Evolutionary conservation across 441 rosid species (phyloP), one percentile per base, ranked within the genome.

Genomic region (Cnidoscolus chayamansa): DNA sequence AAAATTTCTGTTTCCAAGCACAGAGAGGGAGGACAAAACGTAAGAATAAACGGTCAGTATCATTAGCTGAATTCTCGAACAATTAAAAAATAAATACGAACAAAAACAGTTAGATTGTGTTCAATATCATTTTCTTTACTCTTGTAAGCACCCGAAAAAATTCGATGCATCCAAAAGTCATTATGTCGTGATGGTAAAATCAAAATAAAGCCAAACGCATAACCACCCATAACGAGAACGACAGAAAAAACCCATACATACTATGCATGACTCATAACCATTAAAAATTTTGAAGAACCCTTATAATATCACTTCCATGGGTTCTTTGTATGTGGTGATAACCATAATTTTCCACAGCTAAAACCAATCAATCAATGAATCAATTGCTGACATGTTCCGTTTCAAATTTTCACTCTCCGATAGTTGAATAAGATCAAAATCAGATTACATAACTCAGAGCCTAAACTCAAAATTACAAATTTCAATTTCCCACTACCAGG

Each of bases 1-100:
- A 31, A 6, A 67, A 30, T 30, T 10, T 67, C 74, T 72, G 76
- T 30, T 74, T 37, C 48, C 54, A 68, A 76, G 19, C 17, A 35
- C 3, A 17, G 67, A 17, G 67, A 43, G 54, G 12, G 19, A 73
- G 0, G 77, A 55, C 31, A n/a, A 13, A 74, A 40, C 0, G 25
- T n/a, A 45, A 55, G 13, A 35, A 58, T 10, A 2, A n/a, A 16
- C 1, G 17, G n/a, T 11, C 32, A 17, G 50, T 32, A 60, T 31
- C 2, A n/a, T 19, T 13, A 70, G 73, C 66, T 45, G 49, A 60
- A 56, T 30, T 12, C 63, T 20, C 37, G 1, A 59, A 7, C 11
- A 59, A 12, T 58, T 45, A 47, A 17, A 4, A 61, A 12, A 2
- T 10, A 1, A 15, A 49, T 17, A 50, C 1, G 35, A 32, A 71